Evolutionary conservation across 192 early-diverging fungal genomes (phyloP).

Genomic region (Coemansia sp.): DNA sequence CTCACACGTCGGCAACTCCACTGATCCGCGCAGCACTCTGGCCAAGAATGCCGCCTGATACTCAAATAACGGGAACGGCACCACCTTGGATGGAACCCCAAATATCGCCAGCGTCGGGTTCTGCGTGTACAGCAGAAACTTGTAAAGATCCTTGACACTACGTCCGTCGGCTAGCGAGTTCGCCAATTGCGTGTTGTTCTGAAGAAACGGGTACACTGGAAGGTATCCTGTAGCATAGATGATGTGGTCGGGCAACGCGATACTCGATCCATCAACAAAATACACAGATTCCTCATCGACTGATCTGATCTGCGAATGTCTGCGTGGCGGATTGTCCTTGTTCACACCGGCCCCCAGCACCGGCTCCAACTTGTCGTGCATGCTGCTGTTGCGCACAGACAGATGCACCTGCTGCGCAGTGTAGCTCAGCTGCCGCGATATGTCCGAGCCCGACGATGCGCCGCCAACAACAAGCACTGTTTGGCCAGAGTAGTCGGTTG

Average conservation of each 20-base stretch:
- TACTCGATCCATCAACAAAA: conserved; percentile 30
- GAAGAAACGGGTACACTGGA: conserved; percentile 62
- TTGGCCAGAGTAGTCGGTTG: conserved; percentile 19
- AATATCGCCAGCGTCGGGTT: conserved; percentile 62
- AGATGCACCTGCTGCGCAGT: conserved; percentile 44
- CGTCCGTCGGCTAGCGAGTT: conserved; percentile 32
- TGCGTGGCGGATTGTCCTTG: neutral
- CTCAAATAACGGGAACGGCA: conserved; percentile 65
- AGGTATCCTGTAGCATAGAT: conserved; percentile 71
- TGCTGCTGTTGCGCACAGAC: conserved; percentile 16
- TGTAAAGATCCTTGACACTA: conserved; percentile 48
- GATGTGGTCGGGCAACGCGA: conserved; percentile 51
- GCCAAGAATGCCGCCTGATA: conserved; percentile 57
- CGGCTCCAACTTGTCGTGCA: neutral
- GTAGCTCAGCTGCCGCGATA: conserved; percentile 49
- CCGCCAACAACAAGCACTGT: conserved; percentile 59
- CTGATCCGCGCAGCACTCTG: conserved; percentile 33
- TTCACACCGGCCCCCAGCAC: conserved; percentile 13
- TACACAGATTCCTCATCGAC: conserved; percentile 12
- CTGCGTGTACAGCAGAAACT: conserved; percentile 47
- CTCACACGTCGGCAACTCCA: conserved; percentile 19
- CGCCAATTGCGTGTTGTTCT: conserved; percentile 7
- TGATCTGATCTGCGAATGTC: conserved; percentile 15
- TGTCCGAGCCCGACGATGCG: conserved; percentile 58
- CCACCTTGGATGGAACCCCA: conserved; percentile 58